Conservation (phyloP, 148 eudicot species). For the Beta vulgaris region DNA sequence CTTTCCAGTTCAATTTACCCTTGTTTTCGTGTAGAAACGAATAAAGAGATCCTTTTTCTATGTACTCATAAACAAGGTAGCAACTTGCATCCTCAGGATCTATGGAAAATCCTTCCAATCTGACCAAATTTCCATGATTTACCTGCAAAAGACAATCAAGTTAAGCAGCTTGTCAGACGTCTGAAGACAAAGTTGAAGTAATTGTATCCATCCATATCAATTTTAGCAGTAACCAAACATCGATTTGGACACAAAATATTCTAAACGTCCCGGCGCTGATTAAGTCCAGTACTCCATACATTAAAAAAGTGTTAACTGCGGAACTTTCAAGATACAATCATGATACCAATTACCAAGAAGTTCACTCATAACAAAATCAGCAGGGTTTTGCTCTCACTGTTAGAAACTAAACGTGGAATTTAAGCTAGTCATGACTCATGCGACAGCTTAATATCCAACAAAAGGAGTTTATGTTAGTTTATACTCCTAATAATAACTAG, state of each 20-base stretch:
- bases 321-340: not conserved
- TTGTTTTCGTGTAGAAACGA: constrained; percentile 61
- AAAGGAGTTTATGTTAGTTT: no score
- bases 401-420: no score
- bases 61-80: constrained; percentile 78
- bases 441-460: no score
- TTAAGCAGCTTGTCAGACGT: no score
- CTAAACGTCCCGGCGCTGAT: not conserved
- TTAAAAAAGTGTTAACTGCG: not conserved
- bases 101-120: constrained; percentile 86
- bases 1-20: constrained; percentile 62
- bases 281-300: not conserved
- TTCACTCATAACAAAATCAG: not conserved
- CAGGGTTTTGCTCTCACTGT: no score
- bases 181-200: not conserved
- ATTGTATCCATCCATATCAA: not conserved
- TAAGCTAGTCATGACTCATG: no score
- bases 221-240: not conserved
- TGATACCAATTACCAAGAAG: constrained; percentile 6
- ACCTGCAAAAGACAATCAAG: constrained; percentile 57
- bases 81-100: constrained; percentile 79
- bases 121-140: constrained; percentile 85
- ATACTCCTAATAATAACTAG: constrained; percentile 4
- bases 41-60: constrained; percentile 79
- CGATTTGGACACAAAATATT: not conserved